Base-by-base conservation (phyloP, 1,284 basidiomycete genomes). In the Takashimella tepidaria region DNA sequence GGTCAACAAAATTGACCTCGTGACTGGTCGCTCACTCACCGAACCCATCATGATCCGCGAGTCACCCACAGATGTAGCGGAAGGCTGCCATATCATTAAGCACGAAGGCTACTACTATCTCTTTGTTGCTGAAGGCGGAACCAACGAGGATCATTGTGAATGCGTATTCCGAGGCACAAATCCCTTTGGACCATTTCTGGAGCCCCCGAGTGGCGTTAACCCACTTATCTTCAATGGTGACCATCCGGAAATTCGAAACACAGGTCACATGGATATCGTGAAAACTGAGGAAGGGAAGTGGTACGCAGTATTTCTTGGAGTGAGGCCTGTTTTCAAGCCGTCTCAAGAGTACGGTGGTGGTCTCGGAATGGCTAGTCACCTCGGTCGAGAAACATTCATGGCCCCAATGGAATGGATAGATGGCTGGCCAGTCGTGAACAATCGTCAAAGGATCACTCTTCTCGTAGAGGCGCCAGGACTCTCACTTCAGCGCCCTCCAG, bases 231-330 rank as follows among this genome's bases (percentile, higher is more conserved):
- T 11, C 20, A 51, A 51, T 20, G 65, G 49, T 12, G 44, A 55
- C 11, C 49, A 61, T 31, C 51, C 46, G 3, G 41, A 48, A 20
- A 53, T 65, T 13, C 49, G 51, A 47, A 53, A 60, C 5, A 67
- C 63, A 0, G 65, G 65, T 3, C 65, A 67, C 42, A 54, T 62
- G 55, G 65, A 67, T 49, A n/a, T 67, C 20, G 44, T 63, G 31
- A 50, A 61, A 24, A 57, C 55, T 5, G 25, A 43, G 3, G 47
- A 61, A 21, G 65, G 63, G 1, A 47, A 22, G 23, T 67, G 65
- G 65, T 58, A 53, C 52, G 57, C 60, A 4, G 58, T 65, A 3
- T 62, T 61, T 45, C 58, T 67, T 21, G 65, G 41, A 12, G 54
- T 61, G 2, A 44, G 65, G 8, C 55, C 53, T 8, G 16, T 8